These are phyloP conservation scores for Barnettozyma populi DNA, from an alignment of 805 yeast genomes.

Conservation along the genomic window DNA sequence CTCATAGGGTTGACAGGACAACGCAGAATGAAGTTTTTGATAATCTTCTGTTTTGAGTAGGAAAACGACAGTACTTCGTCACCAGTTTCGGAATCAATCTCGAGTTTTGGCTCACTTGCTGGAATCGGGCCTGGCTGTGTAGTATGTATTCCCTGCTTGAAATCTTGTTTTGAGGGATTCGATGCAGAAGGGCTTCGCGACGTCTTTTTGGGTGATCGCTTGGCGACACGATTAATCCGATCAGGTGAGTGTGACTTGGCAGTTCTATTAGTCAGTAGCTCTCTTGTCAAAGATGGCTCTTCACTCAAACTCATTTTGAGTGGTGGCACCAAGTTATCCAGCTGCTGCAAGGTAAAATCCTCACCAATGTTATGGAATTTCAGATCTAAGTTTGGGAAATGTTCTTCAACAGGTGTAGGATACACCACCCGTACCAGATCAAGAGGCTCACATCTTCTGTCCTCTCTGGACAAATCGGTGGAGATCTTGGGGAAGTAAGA, in stretches of 20 bases:
- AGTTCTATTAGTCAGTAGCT: not conserved
- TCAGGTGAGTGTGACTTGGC: not conserved
- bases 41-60: slow-evolving; percentile 28
- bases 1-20: slow-evolving; percentile 18
- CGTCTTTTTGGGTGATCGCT: slow-evolving; percentile 11
- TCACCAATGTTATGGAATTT: not conserved
- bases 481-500: slow-evolving; percentile 1
- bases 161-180: not conserved
- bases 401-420: not conserved
- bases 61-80: slow-evolving; percentile 28
- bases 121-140: slow-evolving; percentile 33
- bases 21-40: slow-evolving; percentile 21
- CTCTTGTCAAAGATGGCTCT: not conserved
- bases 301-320: not conserved
- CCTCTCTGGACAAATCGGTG: not conserved
- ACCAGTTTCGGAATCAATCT: slow-evolving; percentile 23
- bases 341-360: not conserved
- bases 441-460: not conserved
- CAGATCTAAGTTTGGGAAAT: not conserved
- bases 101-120: slow-evolving; percentile 24
- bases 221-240: not conserved
- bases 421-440: not conserved
- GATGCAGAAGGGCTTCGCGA: not conserved
- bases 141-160: slow-evolving; percentile 12
- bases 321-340: not conserved